These are phyloP conservation scores for Kokia cookei DNA, from an alignment of 441 rosid species.

Conservation along the genomic window DNA sequence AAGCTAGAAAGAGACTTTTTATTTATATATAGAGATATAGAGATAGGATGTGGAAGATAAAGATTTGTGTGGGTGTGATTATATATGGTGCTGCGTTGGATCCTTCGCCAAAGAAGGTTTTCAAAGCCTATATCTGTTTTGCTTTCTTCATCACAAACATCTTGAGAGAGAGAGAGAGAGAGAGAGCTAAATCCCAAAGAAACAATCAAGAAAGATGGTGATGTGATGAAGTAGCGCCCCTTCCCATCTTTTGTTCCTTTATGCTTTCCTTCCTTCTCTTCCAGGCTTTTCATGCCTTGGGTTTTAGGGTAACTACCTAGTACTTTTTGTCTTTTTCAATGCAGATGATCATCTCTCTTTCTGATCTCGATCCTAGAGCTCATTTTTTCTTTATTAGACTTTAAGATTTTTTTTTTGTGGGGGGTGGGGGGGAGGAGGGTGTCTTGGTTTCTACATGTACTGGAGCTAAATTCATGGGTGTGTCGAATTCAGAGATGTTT, in stretches of 20 bases:
- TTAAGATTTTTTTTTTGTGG: neutral
- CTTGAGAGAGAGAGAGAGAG: slow-evolving; percentile 4
- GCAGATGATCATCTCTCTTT: neutral
- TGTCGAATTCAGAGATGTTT: slow-evolving; percentile 33
- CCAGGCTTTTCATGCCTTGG: neutral
- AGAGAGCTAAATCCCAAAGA: slow-evolving; percentile 25
- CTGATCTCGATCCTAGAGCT: neutral
- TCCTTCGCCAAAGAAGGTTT: slow-evolving; percentile 62
- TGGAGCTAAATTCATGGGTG: slow-evolving; percentile 22
- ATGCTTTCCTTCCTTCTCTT: neutral
- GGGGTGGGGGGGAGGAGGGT: rapidly evolving
- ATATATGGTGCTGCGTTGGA: slow-evolving; percentile 53
- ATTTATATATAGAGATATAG: neutral
- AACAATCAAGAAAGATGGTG: slow-evolving; percentile 11
- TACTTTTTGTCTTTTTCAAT: neutral
- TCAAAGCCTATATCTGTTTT: slow-evolving; percentile 10
- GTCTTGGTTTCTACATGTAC: slow-evolving; percentile 15
- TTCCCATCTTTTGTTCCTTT: neutral
- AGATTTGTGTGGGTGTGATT: slow-evolving; percentile 19
- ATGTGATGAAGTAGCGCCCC: neutral
- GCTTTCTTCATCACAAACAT: slow-evolving; percentile 1
- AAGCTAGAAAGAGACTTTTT: slow-evolving; percentile 13
- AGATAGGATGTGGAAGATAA: neutral
- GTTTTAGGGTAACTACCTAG: neutral
- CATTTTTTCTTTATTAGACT: neutral